phyloP scores from a whole-genome alignment of 495 filamentous ascomycete genomes.

The Aspergillus ellipticus region DNA sequence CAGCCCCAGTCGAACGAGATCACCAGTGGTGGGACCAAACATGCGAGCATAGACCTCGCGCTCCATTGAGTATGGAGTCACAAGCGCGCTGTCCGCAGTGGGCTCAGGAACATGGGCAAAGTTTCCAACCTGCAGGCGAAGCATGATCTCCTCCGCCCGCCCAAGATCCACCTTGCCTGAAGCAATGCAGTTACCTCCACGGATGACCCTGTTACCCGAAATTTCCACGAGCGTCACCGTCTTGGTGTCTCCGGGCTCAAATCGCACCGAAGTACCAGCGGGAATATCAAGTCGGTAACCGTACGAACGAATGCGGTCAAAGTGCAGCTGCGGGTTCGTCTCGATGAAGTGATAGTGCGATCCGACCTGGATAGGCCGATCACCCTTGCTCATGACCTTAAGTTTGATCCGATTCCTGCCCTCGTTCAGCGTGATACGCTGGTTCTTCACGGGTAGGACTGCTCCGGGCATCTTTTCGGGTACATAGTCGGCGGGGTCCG shows the following conservation, averaged over 20 bases:
- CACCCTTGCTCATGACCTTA: conserved; percentile 79
- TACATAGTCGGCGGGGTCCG: conserved; percentile 58
- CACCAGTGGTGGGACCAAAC: conserved; percentile 92
- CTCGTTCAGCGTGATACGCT: conserved; percentile 64
- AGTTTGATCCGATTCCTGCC: conserved; percentile 70
- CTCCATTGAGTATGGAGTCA: conserved; percentile 66
- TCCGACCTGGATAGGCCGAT: conserved; percentile 88
- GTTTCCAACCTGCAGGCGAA: conserved; percentile 60
- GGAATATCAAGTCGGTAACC: conserved; percentile 87
- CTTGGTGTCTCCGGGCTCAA: conserved; percentile 91
- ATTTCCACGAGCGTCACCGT: conserved; percentile 94
- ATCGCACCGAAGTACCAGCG: conserved; percentile 88
- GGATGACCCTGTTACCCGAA: conserved; percentile 75
- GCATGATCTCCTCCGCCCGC: conserved; percentile 61
- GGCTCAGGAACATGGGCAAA: conserved; percentile 76
- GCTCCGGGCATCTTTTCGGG: conserved; percentile 71
- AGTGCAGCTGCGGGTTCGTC: conserved; percentile 83
- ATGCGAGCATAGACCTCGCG: conserved; percentile 74
- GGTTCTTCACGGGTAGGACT: conserved; percentile 65
- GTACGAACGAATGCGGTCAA: conserved; percentile 81
- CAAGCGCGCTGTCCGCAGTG: conserved; percentile 46
- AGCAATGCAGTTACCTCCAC: conserved; percentile 78
- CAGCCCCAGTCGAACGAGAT: conserved; percentile 72
- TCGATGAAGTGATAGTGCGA: conserved; percentile 98
- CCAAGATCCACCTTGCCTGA: conserved; percentile 63